Base-by-base conservation (phyloP, 2,329 filamentous ascomycete species). In the Phialocephala sp. region DNA sequence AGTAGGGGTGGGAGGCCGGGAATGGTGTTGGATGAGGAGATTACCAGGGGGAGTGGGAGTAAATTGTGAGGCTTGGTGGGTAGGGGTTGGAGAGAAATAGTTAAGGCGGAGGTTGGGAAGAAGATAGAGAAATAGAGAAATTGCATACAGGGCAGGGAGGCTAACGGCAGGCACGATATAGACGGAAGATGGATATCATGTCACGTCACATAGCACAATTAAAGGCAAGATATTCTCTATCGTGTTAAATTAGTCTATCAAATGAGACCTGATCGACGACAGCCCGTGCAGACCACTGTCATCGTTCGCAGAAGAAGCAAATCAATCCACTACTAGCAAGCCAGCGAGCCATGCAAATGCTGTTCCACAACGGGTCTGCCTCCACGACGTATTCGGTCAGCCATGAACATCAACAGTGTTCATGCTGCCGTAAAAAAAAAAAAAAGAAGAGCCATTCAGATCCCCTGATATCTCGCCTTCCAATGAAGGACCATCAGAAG, bases 1-100 rank as follows among this genome's bases (percentile, higher is more conserved):
- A 72, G 67, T 43, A 55, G 75, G 54, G 74, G 74, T 4, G 74
- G 75, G 4, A 58, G 50, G 56, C 64, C 68, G 9, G 74, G 74
- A 1, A 68, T 75, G 68, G 60, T 71, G 9, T 56, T 77, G 41
- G 63, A 67, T 15, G 65, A 69, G 41, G 73, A 75, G 68, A 52
- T 73, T 63, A 68, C 64, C 22, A 69, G 67, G 59, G 68, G 64
- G 24, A 68, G 67, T 57, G 69, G 64, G 24, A 69, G 68, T 22
- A 71, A 63, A 47, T n/a, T 66, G 4, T 66, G 45, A 55, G 32
- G 32, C 54, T 27, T 41, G 50, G 20, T 36, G 24, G 8, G 56
- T 20, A 6, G 8, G 18, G 4, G 4, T 2, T 18, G n/a, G 43
- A 18, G 43, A 47, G 8, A 18, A n/a, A 14, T 12, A 12, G 9